Evolutionary conservation across 2,329 filamentous ascomycete genomes (phyloP).

Genomic region (Rugonectria rugulosa): DNA sequence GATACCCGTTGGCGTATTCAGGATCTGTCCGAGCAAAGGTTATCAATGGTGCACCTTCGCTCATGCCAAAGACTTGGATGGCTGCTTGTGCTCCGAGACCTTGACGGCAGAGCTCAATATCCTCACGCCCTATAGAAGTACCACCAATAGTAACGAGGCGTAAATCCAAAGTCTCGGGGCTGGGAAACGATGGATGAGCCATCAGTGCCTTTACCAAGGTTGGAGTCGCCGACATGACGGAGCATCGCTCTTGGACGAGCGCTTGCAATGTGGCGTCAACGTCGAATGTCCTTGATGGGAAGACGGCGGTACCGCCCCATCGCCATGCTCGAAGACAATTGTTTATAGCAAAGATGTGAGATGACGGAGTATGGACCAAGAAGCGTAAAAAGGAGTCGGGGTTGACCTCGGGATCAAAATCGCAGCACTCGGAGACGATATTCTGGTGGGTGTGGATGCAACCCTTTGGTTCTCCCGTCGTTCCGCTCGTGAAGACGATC

Average conservation of each 20-base stretch:
- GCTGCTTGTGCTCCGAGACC: conserved; percentile 42
- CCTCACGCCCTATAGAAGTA: conserved; percentile 41
- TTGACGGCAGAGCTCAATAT: conserved; percentile 43
- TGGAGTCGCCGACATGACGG: conserved; percentile 51
- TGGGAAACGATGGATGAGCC: conserved; percentile 40
- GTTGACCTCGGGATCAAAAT: conserved; percentile 47
- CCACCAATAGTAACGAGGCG: conserved; percentile 46
- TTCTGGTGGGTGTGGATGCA: conserved; percentile 52
- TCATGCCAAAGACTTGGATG: conserved; percentile 55
- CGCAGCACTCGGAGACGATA: conserved; percentile 46
- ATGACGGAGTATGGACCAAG: conserved; percentile 49
- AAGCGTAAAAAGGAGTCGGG: conserved; percentile 41
- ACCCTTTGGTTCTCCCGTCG: conserved; percentile 56
- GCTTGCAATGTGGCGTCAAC: conserved; percentile 43
- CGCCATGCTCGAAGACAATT: conserved; percentile 49
- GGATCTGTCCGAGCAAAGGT: conserved; percentile 47
- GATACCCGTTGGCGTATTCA: conserved; percentile 41
- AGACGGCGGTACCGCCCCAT: conserved; percentile 44
- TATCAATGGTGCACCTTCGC: conserved; percentile 51
- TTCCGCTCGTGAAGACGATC: conserved; percentile 59
- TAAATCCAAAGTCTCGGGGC: conserved; percentile 37
- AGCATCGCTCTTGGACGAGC: conserved; percentile 44
- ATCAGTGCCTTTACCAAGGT: conserved; percentile 45
- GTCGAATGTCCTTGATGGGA: conserved; percentile 45
- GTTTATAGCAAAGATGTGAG: conserved; percentile 50